Base-by-base conservation (phyloP, 2,329 filamentous ascomycete species). In the Diaporthe ampelina region DNA sequence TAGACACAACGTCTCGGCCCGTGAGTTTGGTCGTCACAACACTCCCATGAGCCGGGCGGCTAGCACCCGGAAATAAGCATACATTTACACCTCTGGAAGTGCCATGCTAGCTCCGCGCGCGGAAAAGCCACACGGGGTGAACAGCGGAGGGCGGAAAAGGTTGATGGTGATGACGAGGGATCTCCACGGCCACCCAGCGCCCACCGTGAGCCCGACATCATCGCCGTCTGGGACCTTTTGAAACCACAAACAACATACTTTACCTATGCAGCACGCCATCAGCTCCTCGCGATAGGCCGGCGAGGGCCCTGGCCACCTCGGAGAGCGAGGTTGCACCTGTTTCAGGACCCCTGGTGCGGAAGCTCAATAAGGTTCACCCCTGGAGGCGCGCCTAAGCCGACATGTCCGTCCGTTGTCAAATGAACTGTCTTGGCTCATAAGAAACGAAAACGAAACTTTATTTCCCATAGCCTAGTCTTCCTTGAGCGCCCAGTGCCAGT, bases 371-470 rank as follows among this genome's bases (percentile, higher is more conserved):
- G 63, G 63, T 40, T 32, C 37, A 52, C 63, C 63, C 45, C 63
- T 67, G 63, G 63, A 67, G 63, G 29, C 63, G 26, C 19, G 45
- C 63, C 45, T 7, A 67, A 48, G 63, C 63, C 32, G 21, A 67
- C 63, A 67, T 52, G 45, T 67, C 61, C 61, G 43, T 67, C 61
- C 29, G 19, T 52, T 67, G 61, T 67, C 61, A 50, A 65, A 67
- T 67, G 43, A 67, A 67, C 43, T 24, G 63, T 67, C 63, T 67
- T 67, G 63, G 63, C 63, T 32, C 63, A 67, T n/a, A 26, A 67
- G 63, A 67, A 67, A 67, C 63, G 45, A 67, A 52, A 67, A 37
- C 63, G 63, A 67, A 67, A 67, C 45, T 40, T 52, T 67, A 67
- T 37, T 52, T 13, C 17, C 19, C 37, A 40, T 32, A 52, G 45